These are phyloP conservation scores for Fusarium haematococcum DNA, from an alignment of 2,329 filamentous ascomycete species.

Conservation along the genomic window DNA sequence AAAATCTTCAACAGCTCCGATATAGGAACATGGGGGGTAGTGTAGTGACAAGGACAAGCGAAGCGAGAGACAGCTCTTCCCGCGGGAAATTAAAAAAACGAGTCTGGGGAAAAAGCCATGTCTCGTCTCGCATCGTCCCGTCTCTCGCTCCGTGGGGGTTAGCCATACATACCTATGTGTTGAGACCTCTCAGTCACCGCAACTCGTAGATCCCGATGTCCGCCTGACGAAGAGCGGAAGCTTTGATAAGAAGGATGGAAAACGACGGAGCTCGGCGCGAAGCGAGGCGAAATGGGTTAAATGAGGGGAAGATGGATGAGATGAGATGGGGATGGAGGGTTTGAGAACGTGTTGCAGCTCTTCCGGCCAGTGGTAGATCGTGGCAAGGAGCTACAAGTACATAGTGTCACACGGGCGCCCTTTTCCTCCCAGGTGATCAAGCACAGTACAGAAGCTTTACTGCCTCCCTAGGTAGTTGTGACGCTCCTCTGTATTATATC, in stretches of 20 bases:
- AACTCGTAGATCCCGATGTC: constrained; percentile 20
- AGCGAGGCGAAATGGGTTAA: neutral
- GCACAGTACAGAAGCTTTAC: neutral
- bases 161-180: neutral
- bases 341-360: constrained; percentile 3
- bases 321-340: constrained; percentile 19
- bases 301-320: constrained; percentile 18
- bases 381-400: neutral
- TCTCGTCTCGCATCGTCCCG: constrained; percentile 5
- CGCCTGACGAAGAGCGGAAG: neutral
- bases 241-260: constrained; percentile 4
- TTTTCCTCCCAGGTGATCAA: constrained; percentile 9
- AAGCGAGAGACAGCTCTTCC: constrained; percentile 16
- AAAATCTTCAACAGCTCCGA: neutral
- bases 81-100: constrained; percentile 13
- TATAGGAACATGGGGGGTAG: neutral
- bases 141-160: constrained; percentile 7
- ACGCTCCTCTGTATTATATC: neutral
- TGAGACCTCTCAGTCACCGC: constrained; percentile 10
- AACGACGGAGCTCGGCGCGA: constrained; percentile 2
- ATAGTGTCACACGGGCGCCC: constrained; percentile 4
- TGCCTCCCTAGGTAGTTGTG: neutral
- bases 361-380: constrained; percentile 9
- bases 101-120: neutral
- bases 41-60: neutral